Percentiles rank a stretch among this genome's conserved stretches.
Evolutionary conservation across 345 rosid species (phyloP).

Genomic region (Sapria himalayana): DNA sequence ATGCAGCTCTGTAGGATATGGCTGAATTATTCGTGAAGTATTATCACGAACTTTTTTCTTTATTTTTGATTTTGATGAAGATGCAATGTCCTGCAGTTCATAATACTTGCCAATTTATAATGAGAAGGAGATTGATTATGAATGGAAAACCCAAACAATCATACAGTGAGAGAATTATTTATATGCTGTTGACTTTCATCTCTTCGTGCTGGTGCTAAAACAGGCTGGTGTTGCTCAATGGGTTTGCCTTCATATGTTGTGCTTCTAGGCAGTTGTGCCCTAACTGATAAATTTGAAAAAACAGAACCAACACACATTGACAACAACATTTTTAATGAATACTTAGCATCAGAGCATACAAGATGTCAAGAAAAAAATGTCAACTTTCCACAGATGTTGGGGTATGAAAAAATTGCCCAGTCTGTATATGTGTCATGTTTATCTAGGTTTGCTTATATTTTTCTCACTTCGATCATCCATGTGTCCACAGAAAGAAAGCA

Average conservation of each 20-base stretch:
- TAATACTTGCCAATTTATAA: no score
- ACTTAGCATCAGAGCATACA: no score
- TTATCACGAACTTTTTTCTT: constrained; percentile 48
- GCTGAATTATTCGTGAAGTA: constrained; percentile 17
- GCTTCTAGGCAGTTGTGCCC: constrained; percentile 25
- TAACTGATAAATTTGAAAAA: constrained; percentile 51
- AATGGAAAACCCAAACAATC: constrained; percentile 13
- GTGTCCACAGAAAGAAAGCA: no score
- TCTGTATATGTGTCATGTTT: no score
- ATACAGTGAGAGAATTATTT: constrained; percentile 25
- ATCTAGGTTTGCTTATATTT: no score
- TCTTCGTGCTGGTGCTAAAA: constrained; percentile 18
- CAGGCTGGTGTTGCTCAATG: constrained; percentile 22
- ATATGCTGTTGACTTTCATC: constrained; percentile 24
- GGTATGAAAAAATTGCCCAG: no score
- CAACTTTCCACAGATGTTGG: no score
- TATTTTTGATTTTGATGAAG: constrained; percentile 44
- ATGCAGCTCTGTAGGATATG: constrained; percentile 47
- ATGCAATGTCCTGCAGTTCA: constrained; percentile 46
- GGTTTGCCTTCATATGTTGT: constrained; percentile 27
- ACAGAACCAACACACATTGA: no score
- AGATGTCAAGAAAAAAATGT: no score
- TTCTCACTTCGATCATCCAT: no score
- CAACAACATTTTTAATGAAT: no score
- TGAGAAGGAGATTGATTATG: no score